Base-by-base conservation (phyloP, 139 green algal species). In the Micractinium conductrix region DNA sequence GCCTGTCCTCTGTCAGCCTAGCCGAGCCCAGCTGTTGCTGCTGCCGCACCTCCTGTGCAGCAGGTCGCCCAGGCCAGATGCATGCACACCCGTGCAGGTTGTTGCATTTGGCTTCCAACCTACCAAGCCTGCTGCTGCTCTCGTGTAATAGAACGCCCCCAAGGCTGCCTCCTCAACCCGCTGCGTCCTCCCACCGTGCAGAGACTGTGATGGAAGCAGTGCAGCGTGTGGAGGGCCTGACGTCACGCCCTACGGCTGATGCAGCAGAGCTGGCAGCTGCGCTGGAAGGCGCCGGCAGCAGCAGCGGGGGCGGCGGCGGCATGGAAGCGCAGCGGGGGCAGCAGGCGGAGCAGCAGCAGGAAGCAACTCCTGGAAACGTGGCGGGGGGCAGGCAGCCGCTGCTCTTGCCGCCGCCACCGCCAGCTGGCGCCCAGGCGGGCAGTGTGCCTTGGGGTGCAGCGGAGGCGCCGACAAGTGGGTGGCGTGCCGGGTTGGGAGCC, bases 161-260 rank as follows among this genome's bases (percentile, higher is more conserved):
- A n/a, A n/a, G n/a, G n/a, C n/a, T n/a, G n/a, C n/a, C n/a, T n/a
- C n/a, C n/a, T n/a, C n/a, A n/a, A n/a, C n/a, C n/a, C n/a, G n/a
- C n/a, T n/a, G n/a, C n/a, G n/a, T n/a, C n/a, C n/a, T n/a, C n/a
- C n/a, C n/a, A n/a, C n/a, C n/a, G n/a, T n/a, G n/a, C n/a, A 10
- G 93, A 96, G 84, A 92, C 80, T 2, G 80, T 85, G 53, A 68
- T 80, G 69, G 80, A 85, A 9, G 80, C 80, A 5, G 80, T 85
- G 28, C n/a, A 26, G 1, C 50, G 80, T 1, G 80, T 85, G 26
- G 73, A 85, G 69, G 37, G 37, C 16, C 80, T 85, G 16, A 14
- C 55, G 6, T 45, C 26, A 28, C 62, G 45, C 42, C 42, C 42
- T 5, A 83, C 78, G 1, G 1, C 44, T 8, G 62, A 74, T n/a